Evolutionary conservation across 305 asterid genomes (phyloP), one percentile per base, ranked within the genome.

Genomic region (Solanum hybrid): DNA sequence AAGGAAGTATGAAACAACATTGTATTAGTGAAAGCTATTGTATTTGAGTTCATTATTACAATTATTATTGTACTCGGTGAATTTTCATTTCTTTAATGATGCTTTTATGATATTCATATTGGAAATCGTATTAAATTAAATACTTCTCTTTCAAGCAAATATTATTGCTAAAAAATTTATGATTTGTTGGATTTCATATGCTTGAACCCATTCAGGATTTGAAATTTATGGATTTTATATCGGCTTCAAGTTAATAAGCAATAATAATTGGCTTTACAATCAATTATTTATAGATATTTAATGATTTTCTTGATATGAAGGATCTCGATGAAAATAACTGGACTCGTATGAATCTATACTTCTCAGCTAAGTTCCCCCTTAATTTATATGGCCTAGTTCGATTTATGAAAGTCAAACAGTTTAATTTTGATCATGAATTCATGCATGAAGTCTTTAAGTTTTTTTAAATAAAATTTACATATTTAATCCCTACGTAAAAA

Each of bases 121-220:
- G 7, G 0, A 45, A 45, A 45, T 45, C 1, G 7, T 14, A 45
- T 14, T 45, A 45, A 45, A 45, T 45, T 4, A 45, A 45, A 14
- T 45, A 45, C 64, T 13, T 45, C 22, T 14, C 64, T 45, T 14
- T 45, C 64, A 45, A 45, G 64, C 22, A 14, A 45, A 45, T 14
- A 45, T 45, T 45, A 14, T 45, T 13, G 64, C 64, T 14, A 14
- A 45, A 42, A 14, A 45, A 14, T 5, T 45, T 6, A 2, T 45
- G 3, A 45, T 45, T 45, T 5, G 64, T 45, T 45, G 64, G 64
- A 51, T 51, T 51, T 6, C 1, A 5, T 15, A 45, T 14, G 22
- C 4, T 45, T 14, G 1, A 5, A 51, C 0, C 3, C 0, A 14
- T 51, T 14, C 4, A 0, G 0, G 1, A 14, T 45, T 45, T 45